Evolutionary conservation across 192 early-diverging fungal species (phyloP), one percentile per base, ranked within the genome.

Genomic region (Backusella sp.): DNA sequence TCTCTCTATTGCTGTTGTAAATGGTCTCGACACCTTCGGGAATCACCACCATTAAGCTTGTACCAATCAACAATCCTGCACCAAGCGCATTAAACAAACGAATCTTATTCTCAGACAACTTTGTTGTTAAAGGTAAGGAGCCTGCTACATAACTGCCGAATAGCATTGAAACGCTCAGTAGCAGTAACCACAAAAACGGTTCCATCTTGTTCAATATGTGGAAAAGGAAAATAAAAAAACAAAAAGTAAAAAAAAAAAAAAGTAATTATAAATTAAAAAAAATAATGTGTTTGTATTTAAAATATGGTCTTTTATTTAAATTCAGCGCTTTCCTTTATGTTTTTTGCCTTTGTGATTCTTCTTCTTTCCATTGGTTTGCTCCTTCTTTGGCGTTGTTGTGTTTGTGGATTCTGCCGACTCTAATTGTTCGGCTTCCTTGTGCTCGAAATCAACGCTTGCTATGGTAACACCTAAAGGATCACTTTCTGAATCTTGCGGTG

Each of bases 1-100:
- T 44, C 3, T 17, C 17, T 28, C 44, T 39, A 6, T 49, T 49
- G 46, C 73, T 82, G 7, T 76, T 84, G 49, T 90, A 89, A 35
- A 98, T 87, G 0, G 96, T 96, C 78, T 97, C 96, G 39, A 98
- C 91, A 32, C 97, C 97, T 82, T 98, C 97, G 6, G 97, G 97
- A 70, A 98, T 84, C 73, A 98, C 97, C 6, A 98, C 95, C n/a
- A 93, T 88, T 32, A 98, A 84, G 0, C 94, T 92, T 6, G 96
- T 95, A 30, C 96, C 95, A 53, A 97, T 91, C n/a, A 98, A 85
- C 28, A 98, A 90, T 19, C 97, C 97, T 14, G 94, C 91, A 30
- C 95, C 94, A 83, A 97, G 94, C 14, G 90, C 90, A 14, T 95
- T 94, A 36, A 96, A 83, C 36, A 93, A 77, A 23, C 87, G 84